These are phyloP conservation scores for Pachysandra terminalis DNA, from an alignment of 164 flowering plant species.

Conservation along the genomic window DNA sequence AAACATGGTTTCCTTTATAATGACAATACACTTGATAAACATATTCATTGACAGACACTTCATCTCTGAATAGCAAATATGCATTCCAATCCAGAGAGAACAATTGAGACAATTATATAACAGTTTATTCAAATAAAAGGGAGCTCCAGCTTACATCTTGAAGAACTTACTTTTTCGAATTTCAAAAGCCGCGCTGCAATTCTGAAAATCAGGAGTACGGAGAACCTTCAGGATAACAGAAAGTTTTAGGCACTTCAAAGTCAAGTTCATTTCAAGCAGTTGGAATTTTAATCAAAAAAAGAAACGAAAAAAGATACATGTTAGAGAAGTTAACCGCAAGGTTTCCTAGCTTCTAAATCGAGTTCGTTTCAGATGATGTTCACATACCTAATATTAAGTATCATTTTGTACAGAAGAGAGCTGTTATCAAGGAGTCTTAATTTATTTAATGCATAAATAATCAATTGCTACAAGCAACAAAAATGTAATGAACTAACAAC, in stretches of 20 bases:
- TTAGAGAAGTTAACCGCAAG: background rate
- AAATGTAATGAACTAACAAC: too few species aligned
- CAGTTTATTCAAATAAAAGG: background rate
- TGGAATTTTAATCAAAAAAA: background rate
- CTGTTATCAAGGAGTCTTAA: too few species aligned
- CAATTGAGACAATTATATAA: too few species aligned
- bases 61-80: background rate
- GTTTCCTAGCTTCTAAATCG: background rate
- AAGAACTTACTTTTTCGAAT: conserved; percentile 57
- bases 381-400: too few species aligned
- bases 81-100: background rate
- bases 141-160: background rate
- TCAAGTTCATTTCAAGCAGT: background rate
- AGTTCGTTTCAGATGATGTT: too few species aligned
- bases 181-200: conserved; percentile 59
- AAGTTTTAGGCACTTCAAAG: background rate
- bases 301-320: background rate
- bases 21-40: background rate
- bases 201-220: conserved; percentile 50
- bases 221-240: conserved; percentile 43
- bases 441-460: too few species aligned
- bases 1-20: background rate
- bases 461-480: too few species aligned
- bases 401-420: too few species aligned
- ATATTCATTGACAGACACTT: background rate